phyloP scores from a whole-genome alignment of 2,329 filamentous ascomycete genomes.

The Botrytis fragariae region DNA sequence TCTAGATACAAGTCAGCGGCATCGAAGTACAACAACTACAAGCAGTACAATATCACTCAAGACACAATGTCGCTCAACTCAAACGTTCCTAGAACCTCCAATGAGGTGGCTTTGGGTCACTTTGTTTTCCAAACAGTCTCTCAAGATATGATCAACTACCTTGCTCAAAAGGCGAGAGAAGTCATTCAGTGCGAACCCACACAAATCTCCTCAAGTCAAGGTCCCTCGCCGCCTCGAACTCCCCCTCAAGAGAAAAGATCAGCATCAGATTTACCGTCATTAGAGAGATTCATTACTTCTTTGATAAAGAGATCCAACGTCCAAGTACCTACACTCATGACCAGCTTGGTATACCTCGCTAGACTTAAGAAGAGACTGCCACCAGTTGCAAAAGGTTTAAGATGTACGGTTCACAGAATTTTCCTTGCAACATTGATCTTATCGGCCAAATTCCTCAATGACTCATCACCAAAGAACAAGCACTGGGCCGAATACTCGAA shows the following conservation, averaged over 20 bases:
- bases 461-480: slow-evolving; percentile 99
- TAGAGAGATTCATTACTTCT: slow-evolving; percentile 89
- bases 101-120: slow-evolving; percentile 72
- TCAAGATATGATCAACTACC: slow-evolving; percentile 73
- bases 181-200: slow-evolving; percentile 76
- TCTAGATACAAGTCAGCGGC: slow-evolving; percentile 14
- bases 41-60: background rate
- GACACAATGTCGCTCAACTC: slow-evolving; percentile 13
- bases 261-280: slow-evolving; percentile 62
- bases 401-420: slow-evolving; percentile 95
- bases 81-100: slow-evolving; percentile 40
- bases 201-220: slow-evolving; percentile 37
- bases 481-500: slow-evolving; percentile 96
- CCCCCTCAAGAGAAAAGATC: slow-evolving; percentile 45
- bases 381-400: slow-evolving; percentile 91
- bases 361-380: slow-evolving; percentile 82
- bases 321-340: slow-evolving; percentile 96
- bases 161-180: slow-evolving; percentile 69
- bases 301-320: slow-evolving; percentile 92
- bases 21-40: background rate
- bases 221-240: slow-evolving; percentile 47
- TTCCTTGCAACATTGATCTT: slow-evolving; percentile 85
- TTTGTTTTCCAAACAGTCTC: slow-evolving; percentile 77
- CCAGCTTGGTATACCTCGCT: slow-evolving; percentile 87
- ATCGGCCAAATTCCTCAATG: slow-evolving; percentile 96